Base-by-base conservation (phyloP, 345 rosid species). In the Camelina hispida region DNA sequence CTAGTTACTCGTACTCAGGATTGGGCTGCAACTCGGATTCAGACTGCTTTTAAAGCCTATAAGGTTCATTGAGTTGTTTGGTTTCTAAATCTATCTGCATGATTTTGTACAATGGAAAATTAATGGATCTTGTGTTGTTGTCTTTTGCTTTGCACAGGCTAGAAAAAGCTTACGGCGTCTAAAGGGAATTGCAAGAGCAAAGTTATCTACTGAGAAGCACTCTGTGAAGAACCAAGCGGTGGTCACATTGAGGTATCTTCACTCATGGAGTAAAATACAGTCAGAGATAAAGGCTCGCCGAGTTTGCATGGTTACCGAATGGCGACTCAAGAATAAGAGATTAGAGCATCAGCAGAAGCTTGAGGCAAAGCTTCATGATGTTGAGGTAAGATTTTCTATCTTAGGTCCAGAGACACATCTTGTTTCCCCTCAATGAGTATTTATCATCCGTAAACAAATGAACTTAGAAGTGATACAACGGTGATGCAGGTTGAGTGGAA, bases 311-410 rank as follows among this genome's bases (percentile, higher is more conserved):
- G 96, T 92, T 40, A 84, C 83, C 5, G 99, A 95, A 83, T 78
- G 91, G 54, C 84, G 81, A 48, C 81, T 84, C 32, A 90, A 77
- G 80, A 88, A 90, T 83, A 95, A 91, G 84, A 89, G 89, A 65
- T 77, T 90, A 78, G 97, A 93, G 85, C 89, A 87, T 82, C 97
- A 95, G 75, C 86, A 86, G 63, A 95, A 92, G 83, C 96, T 95
- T 18, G 97, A 95, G 87, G 97, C 97, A 22, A 87, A 85, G 82
- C 92, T 95, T 71, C 97, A 95, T 48, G 90, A 89, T 62, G 62
- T 95, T 40, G 97, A 90, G 90, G 98, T 90, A 56, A 69, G 75
- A 35, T 62, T 11, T 60, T 62, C 9, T 32, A 32, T 65, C 11
- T 62, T 23, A 62, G 53, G 46, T 16, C 47, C 6, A 37, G 48